These are phyloP conservation scores for Trametes gibbosa DNA, from an alignment of 768 basidiomycete genomes.

Conservation along the genomic window DNA sequence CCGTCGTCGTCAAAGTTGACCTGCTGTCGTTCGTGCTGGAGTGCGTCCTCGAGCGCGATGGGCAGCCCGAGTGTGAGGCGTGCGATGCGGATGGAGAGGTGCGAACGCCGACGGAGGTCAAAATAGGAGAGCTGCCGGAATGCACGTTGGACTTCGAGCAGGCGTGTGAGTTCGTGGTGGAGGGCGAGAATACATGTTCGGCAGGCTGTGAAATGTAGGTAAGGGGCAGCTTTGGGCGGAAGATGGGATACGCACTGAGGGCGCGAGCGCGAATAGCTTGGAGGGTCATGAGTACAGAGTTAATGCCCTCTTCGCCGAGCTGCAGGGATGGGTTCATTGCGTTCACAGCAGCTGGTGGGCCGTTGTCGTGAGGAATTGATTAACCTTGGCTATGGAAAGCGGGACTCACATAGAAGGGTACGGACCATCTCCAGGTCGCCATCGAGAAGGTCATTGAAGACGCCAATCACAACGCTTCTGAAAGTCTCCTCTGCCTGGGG, in stretches of 20 bases:
- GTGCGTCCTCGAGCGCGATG: constrained; percentile 67
- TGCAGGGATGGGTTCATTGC: constrained; percentile 77
- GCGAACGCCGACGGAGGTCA: constrained; percentile 71
- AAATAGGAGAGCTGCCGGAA: constrained; percentile 76
- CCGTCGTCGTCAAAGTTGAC: neutral
- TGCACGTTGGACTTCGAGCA: constrained; percentile 79
- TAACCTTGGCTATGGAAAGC: neutral
- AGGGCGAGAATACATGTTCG: constrained; percentile 74
- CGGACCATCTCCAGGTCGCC: constrained; percentile 87
- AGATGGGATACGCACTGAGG: constrained; percentile 49
- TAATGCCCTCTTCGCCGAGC: constrained; percentile 75
- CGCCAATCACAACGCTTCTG: constrained; percentile 65
- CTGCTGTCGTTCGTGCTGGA: constrained; percentile 38
- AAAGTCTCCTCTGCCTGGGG: constrained; percentile 78
- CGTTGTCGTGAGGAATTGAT: neutral
- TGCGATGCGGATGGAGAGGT: constrained; percentile 73
- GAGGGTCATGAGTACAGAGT: constrained; percentile 69
- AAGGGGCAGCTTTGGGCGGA: neutral
- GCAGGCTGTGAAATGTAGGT: constrained; percentile 47
- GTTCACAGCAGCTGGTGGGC: constrained; percentile 61
- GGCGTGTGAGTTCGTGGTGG: constrained; percentile 66
- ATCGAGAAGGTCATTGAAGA: constrained; percentile 80
- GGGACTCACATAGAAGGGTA: constrained; percentile 55
- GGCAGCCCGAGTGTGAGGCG: constrained; percentile 76
- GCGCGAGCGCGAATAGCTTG: constrained; percentile 71